These are phyloP conservation scores for Kluyveromyces lactis DNA, from an alignment of 805 yeast species.

Conservation along the genomic window DNA sequence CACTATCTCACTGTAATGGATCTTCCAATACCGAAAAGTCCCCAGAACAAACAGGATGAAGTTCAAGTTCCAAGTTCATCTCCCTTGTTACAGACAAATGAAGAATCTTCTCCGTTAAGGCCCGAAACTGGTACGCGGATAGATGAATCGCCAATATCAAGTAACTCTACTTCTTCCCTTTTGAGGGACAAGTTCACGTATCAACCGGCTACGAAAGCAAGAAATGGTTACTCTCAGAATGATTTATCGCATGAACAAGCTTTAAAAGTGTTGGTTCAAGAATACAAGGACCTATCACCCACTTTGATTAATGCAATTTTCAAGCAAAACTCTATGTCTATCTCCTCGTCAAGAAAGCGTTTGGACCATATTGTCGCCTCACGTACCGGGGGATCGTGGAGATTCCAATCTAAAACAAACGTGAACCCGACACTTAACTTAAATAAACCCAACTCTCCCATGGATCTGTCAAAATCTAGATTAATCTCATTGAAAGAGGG, in stretches of 20 bases:
- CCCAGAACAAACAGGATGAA: constrained; percentile 17
- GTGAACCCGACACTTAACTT: not conserved
- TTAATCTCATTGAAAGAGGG: constrained; percentile 1
- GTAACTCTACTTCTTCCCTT: not conserved
- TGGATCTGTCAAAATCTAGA: not conserved
- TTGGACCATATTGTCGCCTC: constrained; percentile 19
- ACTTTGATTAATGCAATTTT: constrained; percentile 33
- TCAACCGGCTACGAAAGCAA: not conserved
- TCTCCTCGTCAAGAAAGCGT: constrained; percentile 28
- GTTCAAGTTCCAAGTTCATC: constrained; percentile 48
- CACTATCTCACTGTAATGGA: too few species aligned
- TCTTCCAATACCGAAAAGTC: constrained; percentile 12
- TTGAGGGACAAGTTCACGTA: constrained; percentile 9
- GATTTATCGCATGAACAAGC: constrained; percentile 2
- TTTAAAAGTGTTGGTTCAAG: constrained; percentile 10
- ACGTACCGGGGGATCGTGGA: constrained; percentile 4
- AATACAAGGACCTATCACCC: constrained; percentile 29
- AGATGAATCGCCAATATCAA: not conserved
- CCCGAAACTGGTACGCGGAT: constrained; percentile 8
- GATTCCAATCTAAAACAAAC: not conserved
- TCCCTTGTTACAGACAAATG: not conserved
- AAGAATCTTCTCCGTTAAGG: constrained; percentile 22
- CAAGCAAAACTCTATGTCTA: constrained; percentile 30
- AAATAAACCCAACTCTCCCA: not conserved
- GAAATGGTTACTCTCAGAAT: not conserved